Evolutionary conservation across 306 rosid species (phyloP), one percentile per base, ranked within the genome.

Genomic region (Ziziphus jujuba): DNA sequence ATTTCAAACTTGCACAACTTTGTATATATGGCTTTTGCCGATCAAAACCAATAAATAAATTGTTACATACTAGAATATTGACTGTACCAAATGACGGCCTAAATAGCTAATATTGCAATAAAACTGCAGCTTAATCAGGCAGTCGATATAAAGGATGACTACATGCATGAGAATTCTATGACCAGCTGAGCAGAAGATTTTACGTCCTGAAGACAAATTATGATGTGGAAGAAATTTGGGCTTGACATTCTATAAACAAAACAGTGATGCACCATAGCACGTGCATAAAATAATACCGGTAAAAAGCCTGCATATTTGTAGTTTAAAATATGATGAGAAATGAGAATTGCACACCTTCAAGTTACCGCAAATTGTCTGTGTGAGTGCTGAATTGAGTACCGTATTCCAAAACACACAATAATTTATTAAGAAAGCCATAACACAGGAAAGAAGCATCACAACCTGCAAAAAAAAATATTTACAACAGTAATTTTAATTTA

Each of bases 281-380:
- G 4, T 28, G 33, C 4, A 28, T 28, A 28, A 28, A 28, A 28
- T 28, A 28, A 28, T 28, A 17, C 16, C 2, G 16, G 50, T 45
- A 45, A 45, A n/a, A 45, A 2, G 50, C 16, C 16, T 45, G 50
- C 15, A 10, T 45, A 6, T 10, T 9, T 9, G 17, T 15, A 10
- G 17, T 47, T 7, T 47, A 9, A 50, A 17, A 20, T 13, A 50
- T 5, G 14, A 6, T 3, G 43, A 6, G n/a, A 15, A 60, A 22
- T 4, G 47, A 10, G 45, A 0, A 47, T n/a, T 28, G 55, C 71
- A 22, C 22, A 78, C 89, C 89, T 81, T 84, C 71, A 81, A 65
- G 68, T 89, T 89, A 69, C 98, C 89, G 49, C 98, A 92, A 6
- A 89, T 85, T 45, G 92, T 87, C 47, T 87, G 95, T 8, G 98